Conservation (phyloP, 1,284 basidiomycete species). For the Cryptococcus sp. region DNA sequence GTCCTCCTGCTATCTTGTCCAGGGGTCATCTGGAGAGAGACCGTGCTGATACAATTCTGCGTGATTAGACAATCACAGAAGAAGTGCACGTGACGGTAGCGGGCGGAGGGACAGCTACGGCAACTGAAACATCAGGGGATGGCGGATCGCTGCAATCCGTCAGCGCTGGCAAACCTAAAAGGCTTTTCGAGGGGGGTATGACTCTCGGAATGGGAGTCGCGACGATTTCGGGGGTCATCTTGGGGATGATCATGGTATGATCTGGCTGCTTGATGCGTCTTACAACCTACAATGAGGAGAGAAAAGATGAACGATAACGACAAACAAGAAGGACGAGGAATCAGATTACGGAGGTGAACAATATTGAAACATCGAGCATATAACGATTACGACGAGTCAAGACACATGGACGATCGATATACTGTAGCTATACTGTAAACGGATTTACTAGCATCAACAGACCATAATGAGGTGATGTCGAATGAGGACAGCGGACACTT, state of each 20-base stretch:
- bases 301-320: too few species aligned
- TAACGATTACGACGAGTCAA: too few species aligned
- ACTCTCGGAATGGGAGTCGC: background rate
- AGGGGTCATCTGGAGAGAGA: background rate
- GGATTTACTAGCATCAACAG: too few species aligned
- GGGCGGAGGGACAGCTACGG: background rate
- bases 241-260: background rate
- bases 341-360: too few species aligned
- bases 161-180: background rate
- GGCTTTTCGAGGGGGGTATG: background rate
- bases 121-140: background rate
- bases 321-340: too few species aligned
- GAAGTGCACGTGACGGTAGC: background rate
- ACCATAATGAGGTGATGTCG: too few species aligned
- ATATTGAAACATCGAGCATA: too few species aligned
- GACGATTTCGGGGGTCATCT: background rate
- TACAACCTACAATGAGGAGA: too few species aligned
- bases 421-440: too few species aligned
- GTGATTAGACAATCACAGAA: background rate
- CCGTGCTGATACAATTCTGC: background rate
- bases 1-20: background rate
- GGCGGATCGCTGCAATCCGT: background rate
- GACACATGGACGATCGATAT: too few species aligned
- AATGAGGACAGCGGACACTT: too few species aligned
- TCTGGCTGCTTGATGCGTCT: too few species aligned